Evolutionary conservation across 306 rosid species (phyloP).

Genomic region (Rosa chinensis): DNA sequence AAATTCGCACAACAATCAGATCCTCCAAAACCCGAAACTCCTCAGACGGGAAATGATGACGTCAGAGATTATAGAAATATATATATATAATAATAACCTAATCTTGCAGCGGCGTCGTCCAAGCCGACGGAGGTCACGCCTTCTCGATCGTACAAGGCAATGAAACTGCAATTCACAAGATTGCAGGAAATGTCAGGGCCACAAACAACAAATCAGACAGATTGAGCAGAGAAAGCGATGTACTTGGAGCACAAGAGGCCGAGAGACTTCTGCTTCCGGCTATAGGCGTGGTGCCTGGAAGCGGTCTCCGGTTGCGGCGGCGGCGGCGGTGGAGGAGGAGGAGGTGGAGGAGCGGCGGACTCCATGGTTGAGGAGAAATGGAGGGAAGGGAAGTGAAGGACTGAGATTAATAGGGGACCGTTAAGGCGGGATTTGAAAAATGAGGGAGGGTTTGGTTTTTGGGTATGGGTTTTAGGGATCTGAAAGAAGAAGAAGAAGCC

Average conservation of each 20-base stretch:
- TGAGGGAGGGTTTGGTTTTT: neutral
- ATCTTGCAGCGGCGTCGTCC: slow-evolving; percentile 81
- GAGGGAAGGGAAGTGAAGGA: slow-evolving; percentile 28
- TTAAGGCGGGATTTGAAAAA: slow-evolving; percentile 42
- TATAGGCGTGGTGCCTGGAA: slow-evolving; percentile 37
- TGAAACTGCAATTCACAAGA: slow-evolving; percentile 40
- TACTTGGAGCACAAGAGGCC: slow-evolving; percentile 97
- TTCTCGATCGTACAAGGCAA: slow-evolving; percentile 72
- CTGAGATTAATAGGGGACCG: slow-evolving; percentile 21
- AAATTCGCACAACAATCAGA: neutral
- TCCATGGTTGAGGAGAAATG: slow-evolving; percentile 33
- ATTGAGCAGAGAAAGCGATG: neutral
- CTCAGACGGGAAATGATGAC: neutral
- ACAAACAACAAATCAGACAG: neutral
- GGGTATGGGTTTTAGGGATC: slow-evolving; percentile 10
- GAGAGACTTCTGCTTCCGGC: slow-evolving; percentile 49
- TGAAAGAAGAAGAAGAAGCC: neutral
- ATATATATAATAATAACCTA: slow-evolving; percentile 44
- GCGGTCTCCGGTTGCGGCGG: slow-evolving; percentile 20
- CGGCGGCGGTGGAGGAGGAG: neutral
- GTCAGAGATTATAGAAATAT: neutral
- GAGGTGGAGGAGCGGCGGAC: slow-evolving; percentile 23
- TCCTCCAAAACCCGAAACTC: neutral
- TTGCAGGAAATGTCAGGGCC: neutral
- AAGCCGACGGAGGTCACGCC: slow-evolving; percentile 64